A percentile compares a stretch with the other conserved stretches of the same genome.
Conservation (phyloP, 1,284 basidiomycete genomes). For the Trametes pubescens region DNA sequence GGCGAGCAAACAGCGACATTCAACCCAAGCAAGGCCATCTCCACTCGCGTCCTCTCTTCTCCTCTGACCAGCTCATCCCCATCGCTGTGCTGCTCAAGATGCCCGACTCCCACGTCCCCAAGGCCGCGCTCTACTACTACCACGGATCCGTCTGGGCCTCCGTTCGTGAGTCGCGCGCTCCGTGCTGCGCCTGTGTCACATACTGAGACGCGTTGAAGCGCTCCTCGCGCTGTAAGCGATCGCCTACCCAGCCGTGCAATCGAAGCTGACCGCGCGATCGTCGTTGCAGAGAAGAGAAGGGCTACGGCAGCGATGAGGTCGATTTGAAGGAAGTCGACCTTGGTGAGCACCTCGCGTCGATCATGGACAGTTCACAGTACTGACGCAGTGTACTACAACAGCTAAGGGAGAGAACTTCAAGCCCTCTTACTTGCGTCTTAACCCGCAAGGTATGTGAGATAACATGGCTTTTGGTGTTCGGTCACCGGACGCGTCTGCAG, state of each 20-base stretch:
- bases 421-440: slow-evolving; percentile 76
- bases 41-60: slow-evolving; percentile 13
- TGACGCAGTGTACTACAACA: slow-evolving; percentile 39
- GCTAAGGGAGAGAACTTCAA: slow-evolving; percentile 75
- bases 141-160: slow-evolving; percentile 67
- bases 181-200: slow-evolving; percentile 7
- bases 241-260: slow-evolving; percentile 10
- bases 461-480: not conserved
- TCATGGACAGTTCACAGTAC: slow-evolving; percentile 4
- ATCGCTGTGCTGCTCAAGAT: not conserved
- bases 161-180: slow-evolving; percentile 54
- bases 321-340: slow-evolving; percentile 70
- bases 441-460: slow-evolving; percentile 65
- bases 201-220: slow-evolving; percentile 41
- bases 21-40: slow-evolving; percentile 22
- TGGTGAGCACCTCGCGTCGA: slow-evolving; percentile 47
- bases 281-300: slow-evolving; percentile 68
- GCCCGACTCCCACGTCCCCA: slow-evolving; percentile 39
- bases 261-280: slow-evolving; percentile 18
- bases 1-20: slow-evolving; percentile 21
- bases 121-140: slow-evolving; percentile 53
- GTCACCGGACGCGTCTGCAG: slow-evolving; percentile 45
- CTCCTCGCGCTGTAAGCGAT: slow-evolving; percentile 57
- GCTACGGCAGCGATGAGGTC: slow-evolving; percentile 74
- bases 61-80: slow-evolving; percentile 6